Base-by-base conservation (phyloP, 2,329 filamentous ascomycete genomes). In the Macrophomina phaseolina region DNA sequence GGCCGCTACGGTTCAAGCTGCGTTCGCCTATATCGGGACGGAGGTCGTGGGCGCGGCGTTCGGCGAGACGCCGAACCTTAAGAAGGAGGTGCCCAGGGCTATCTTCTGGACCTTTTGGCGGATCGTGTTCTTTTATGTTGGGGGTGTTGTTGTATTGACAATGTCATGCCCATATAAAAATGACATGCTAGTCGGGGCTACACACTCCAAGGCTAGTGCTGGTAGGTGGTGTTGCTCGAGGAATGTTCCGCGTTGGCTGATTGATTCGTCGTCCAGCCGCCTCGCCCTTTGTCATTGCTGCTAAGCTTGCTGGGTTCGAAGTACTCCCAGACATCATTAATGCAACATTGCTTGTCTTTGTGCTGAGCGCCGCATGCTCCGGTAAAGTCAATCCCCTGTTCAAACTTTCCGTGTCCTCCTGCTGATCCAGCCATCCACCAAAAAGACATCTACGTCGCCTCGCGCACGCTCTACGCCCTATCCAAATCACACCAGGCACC, bases 11-110 rank as follows among this genome's bases (percentile, higher is more conserved):
- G 86, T 91, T 69, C 88, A 87, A 62, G 89, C 89, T 32, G 86
- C 85, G n/a, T 90, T 91, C 75, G 86, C 86, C 23, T 91, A 87
- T 78, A 88, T 90, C 75, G 91, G 91, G 45, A 87, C 90, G 1
- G 91, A 94, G 79, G 84, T 93, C 14, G 90, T 93, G 6, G 91
- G 89, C 68, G 87, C 94, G 53, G 90, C 89, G 14, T 91, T 91
- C 6, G 91, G 90, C 68, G 91, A 94, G 80, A 90, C 90, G 5
- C 85, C 86, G 58, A 88, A 93, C 74, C 91, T 91, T 4, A 85
- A 86, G 70, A 90, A 89, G 78, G 89, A 86, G 18, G 89, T 94
- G 60, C 91, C 91, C 0, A 81, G 83, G 16, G 91, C 91, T 28
- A 91, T 93, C 73, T 86, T 87, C 61, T 90, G 87, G 80, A 91